Evolutionary conservation across 2,329 filamentous ascomycete species (phyloP).

Genomic region (Diaporthe destruens): DNA sequence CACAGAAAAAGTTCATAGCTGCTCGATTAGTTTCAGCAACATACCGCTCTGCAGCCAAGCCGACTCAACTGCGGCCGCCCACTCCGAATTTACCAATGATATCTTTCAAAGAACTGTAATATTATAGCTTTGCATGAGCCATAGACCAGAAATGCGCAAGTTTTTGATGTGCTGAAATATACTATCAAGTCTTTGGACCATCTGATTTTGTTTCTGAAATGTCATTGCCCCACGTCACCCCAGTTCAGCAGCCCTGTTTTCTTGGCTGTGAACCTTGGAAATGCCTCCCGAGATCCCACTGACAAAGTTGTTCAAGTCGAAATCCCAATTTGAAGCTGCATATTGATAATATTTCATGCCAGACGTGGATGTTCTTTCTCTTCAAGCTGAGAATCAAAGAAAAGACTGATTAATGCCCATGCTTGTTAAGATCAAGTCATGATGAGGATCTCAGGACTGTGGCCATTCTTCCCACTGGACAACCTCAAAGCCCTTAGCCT

Average conservation of each 20-base stretch:
- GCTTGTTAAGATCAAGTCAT: neutral
- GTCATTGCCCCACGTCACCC: neutral
- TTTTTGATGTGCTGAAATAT: conserved; percentile 2
- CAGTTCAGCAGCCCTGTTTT: neutral
- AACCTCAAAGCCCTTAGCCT: neutral
- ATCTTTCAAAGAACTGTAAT: neutral
- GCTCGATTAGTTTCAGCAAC: neutral
- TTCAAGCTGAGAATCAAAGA: neutral
- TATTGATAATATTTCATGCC: rapidly evolving
- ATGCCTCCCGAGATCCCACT: conserved; percentile 5
- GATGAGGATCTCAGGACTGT: neutral
- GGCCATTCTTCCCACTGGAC: neutral
- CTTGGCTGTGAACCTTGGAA: neutral
- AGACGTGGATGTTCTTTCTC: too few species aligned
- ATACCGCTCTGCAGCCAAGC: neutral
- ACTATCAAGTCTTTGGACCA: conserved; percentile 3
- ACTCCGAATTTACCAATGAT: conserved; percentile 1
- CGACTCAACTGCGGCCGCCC: conserved; percentile 1
- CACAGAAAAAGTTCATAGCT: too few species aligned
- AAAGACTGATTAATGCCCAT: neutral
- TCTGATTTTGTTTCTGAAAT: neutral
- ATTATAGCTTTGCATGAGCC: neutral
- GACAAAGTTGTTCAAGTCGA: conserved; percentile 16
- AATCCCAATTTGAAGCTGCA: neutral
- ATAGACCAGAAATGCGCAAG: conserved; percentile 5